Evolutionary conservation across 1,139 yeast genomes (phyloP), one percentile per base, ranked within the genome.

Genomic region (Pichia sp.): DNA sequence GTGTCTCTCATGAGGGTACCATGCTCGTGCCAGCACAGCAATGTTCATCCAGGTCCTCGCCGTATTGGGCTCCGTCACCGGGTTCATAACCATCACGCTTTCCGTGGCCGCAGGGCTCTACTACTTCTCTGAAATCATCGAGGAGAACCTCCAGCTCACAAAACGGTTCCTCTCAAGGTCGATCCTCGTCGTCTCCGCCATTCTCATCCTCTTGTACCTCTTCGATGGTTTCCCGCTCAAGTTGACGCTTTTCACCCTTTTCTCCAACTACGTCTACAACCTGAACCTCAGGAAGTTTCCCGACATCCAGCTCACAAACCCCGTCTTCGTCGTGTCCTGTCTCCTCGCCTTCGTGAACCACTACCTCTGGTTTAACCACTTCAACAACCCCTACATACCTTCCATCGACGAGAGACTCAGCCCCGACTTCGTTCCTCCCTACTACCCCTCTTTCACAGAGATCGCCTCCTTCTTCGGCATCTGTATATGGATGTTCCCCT

Each of bases 401-500:
- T 76, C 84, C 8, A 72, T 81, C 65, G 83, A 79, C 58, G 79
- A 74, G 57, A 72, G 87, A 57, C 73, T 82, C 58, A 76, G 75
- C 59, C 81, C 85, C 0, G 79, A 77, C 54, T 85, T 84, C 63
- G 73, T 71, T 27, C 82, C 88, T 33, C 87, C 87, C n/a, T 79
- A 80, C 52, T 80, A 88, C 57, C 95, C 96, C 1, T 76, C 87
- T 7, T 93, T 93, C 66, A 75, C 91, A 1, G 97, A 95, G 67
- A 89, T 93, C 3, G 89, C 97, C 31, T 87, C 97, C 4, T 93
- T 93, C 70, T 91, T 95, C 67, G 99, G 97, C 1, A 74, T 93
- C 46, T 85, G 95, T 64, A 85, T 93, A 14, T 93, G 99, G 99
- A 78, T 92, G 58, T 80, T 93, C 46, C 99, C 99, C 36, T 91